Evolutionary conservation across 2,329 filamentous ascomycete species (phyloP), one percentile per base, ranked within the genome.

Genomic region (Alternaria gansuensis): DNA sequence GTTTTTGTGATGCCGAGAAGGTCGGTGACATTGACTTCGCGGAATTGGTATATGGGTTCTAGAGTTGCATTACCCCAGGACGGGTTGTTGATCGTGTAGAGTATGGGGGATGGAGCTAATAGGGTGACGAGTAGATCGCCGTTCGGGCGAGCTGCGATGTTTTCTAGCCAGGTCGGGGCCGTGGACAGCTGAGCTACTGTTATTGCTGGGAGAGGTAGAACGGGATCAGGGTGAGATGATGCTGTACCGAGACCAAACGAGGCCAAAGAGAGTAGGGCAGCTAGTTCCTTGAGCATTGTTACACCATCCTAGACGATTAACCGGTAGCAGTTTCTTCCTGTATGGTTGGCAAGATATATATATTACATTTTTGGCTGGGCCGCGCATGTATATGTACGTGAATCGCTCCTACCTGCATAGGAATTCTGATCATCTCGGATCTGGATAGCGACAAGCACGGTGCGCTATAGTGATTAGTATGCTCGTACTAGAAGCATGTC

Each of bases 1-100:
- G 60, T 60, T 41, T 63, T 57, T 13, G 45, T 43, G 26, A 63
- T 60, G 13, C 60, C 60, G 31, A 63, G 60, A 9, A 63, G 31
- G 10, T 41, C 48, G 37, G 57, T 51, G 29, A 61, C 50, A 11
- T 57, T 61, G 13, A 46, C 40, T 21, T 40, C 52, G 26, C 34
- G 17, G 8, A 36, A 60, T 29, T 57, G 17, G 48, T 60, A 57
- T 17, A 62, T 45, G 7, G 34, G 14, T 13, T 63, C 53, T 17
- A 62, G 37, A 8, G 36, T 43, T 14, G 59, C 56, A 21, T 62
- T 44, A 1, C 4, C n/a, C 14, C 31, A 44, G 7, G 53, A 31
- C 1, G 41, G 41, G n/a, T 29, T 44, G n/a, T 29, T 31, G 41
- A 44, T 29, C 14, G 41, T 44, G 26, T 44, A 29, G 5, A 44